Conservation (phyloP, 1,284 basidiomycete genomes). For the Trichosporon sp. region DNA sequence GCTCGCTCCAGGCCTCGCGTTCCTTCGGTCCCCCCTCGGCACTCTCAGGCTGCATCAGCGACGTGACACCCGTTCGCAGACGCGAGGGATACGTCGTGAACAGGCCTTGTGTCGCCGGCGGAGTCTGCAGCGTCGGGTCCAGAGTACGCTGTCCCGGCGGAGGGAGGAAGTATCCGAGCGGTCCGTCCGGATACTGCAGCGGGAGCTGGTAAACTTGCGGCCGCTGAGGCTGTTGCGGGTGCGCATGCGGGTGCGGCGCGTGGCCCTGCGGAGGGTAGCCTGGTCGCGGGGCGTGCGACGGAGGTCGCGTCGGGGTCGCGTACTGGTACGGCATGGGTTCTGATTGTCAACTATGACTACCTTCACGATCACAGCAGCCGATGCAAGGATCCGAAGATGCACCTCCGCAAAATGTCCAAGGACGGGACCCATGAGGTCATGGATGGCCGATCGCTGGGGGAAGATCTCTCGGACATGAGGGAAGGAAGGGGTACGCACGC, state of each 20-base stretch:
- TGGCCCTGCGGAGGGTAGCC: slow-evolving; percentile 30
- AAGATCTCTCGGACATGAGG: neutral
- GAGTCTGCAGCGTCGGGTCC: slow-evolving; percentile 40
- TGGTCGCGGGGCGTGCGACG: slow-evolving; percentile 24
- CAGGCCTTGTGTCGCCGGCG: slow-evolving; percentile 65
- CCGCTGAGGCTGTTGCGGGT: slow-evolving; percentile 14
- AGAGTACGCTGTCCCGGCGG: slow-evolving; percentile 50
- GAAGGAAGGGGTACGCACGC: slow-evolving; percentile 12
- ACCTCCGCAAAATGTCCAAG: too few relatives aligned
- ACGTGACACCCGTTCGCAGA: slow-evolving; percentile 86
- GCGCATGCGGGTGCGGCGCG: neutral
- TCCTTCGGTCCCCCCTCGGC: slow-evolving; percentile 57
- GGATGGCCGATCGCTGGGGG: too few relatives aligned
- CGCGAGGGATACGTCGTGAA: slow-evolving; percentile 85
- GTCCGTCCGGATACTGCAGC: slow-evolving; percentile 41
- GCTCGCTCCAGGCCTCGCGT: slow-evolving; percentile 47
- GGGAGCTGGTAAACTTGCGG: slow-evolving; percentile 19
- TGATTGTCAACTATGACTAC: neutral
- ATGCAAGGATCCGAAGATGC: neutral
- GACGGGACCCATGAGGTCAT: too few relatives aligned
- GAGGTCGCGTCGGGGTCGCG: slow-evolving; percentile 19
- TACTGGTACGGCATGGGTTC: slow-evolving; percentile 12
- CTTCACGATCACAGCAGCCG: neutral
- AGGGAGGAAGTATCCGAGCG: slow-evolving; percentile 46
- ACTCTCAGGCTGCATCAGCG: slow-evolving; percentile 85